Evolutionary conservation across 2,329 filamentous ascomycete species (phyloP), one percentile per base, ranked within the genome.

Genomic region (Bisporella sp.): DNA sequence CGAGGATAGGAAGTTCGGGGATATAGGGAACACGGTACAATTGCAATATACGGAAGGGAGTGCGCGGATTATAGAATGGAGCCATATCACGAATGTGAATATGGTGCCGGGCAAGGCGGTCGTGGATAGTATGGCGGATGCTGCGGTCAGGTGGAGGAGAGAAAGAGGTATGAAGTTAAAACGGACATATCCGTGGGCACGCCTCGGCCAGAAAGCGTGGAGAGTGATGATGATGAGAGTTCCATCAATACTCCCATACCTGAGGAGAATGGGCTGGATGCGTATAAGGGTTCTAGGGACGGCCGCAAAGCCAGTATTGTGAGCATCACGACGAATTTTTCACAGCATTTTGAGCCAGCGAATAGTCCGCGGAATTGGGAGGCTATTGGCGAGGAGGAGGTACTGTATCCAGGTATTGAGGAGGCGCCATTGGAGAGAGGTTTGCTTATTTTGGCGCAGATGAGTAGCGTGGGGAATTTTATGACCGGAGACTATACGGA

Each of bases 1-100:
- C 64, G 87, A 91, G 67, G 87, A 92, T 67, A 84, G 87, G 65
- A 92, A 92, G 67, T 91, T 90, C 68, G 85, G 87, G 60, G 87
- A 92, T 64, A 91, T 92, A 66, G 87, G 87, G 60, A 87, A 86
- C 69, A 92, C 87, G 6, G 87, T 90, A 30, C 86, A 91, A 70
- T 75, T 87, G 71, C 87, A 91, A 68, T 92, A 90, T 71, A 84
- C 82, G 40, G 81, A 79, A 46, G 87, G 87, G 55, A 81, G 82
- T 0, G 81, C 87, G 13, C 78, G 81, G 63, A 88, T 91, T 66
- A 85, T 89, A 47, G 84, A 89, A 59, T 86, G 82, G 82, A 79
- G 81, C 7, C 81, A 86, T 64, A 85, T 86, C 57, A 76, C 78
- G 60, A 86, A 85, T 57, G 79, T 84, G 55, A 85, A 86, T 69